Evolutionary conservation across 768 basidiomycete genomes (phyloP).

Genomic region (Rhodosporidiobolus odoratus): DNA sequence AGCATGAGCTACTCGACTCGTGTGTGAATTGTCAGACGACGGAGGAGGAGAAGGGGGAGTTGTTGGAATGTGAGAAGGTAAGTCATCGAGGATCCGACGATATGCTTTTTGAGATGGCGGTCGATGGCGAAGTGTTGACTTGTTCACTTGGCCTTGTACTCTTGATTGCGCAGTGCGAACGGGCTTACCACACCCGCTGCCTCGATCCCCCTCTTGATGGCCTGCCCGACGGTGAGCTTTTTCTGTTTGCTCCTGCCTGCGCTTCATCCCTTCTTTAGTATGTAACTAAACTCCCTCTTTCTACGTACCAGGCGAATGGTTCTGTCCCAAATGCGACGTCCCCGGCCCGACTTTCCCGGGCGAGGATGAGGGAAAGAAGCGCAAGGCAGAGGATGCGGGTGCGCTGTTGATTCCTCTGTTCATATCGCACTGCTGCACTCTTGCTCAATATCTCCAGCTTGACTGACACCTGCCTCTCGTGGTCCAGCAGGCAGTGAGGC

Average conservation of each 20-base stretch:
- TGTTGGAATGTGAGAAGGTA: conserved; percentile 88
- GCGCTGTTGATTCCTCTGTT: neutral
- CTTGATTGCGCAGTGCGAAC: conserved; percentile 63
- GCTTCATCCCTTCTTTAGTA: neutral
- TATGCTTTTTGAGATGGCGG: no score
- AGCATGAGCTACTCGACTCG: conserved; percentile 56
- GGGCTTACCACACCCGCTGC: conserved; percentile 77
- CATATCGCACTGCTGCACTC: neutral
- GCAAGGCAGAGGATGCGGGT: neutral
- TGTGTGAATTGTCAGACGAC: conserved; percentile 58
- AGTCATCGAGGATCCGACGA: no score
- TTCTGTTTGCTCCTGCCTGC: neutral
- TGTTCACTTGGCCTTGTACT: no score
- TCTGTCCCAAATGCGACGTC: conserved; percentile 28
- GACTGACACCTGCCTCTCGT: no score
- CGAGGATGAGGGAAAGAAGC: conserved; percentile 17
- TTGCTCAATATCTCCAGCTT: no score
- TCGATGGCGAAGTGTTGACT: neutral
- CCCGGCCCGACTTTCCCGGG: neutral
- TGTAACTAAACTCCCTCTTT: neutral
- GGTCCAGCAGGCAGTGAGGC: neutral
- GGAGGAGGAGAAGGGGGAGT: conserved; percentile 59
- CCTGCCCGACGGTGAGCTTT: conserved; percentile 83
- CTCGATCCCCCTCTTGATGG: conserved; percentile 67
- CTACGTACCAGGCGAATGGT: conserved; percentile 32